Percentiles rank a stretch among this genome's conserved stretches.
Evolutionary conservation across 768 basidiomycete genomes (phyloP).

Genomic region (Agaricus blazei): DNA sequence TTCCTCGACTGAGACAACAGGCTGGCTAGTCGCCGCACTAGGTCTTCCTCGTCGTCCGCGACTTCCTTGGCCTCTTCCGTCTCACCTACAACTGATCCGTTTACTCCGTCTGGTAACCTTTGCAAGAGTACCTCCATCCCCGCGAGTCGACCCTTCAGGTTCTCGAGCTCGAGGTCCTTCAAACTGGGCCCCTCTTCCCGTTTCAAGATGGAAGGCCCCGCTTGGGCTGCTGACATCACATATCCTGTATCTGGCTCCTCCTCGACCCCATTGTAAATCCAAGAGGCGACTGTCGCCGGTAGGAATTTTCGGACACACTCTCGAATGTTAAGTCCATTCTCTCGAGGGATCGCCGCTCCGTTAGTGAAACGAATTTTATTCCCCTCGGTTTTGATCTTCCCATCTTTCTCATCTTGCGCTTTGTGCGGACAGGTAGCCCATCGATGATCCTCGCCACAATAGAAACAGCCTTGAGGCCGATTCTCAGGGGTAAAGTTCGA

Average conservation of each 20-base stretch:
- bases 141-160: not conserved
- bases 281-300: not conserved
- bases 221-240: not conserved
- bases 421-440: not conserved
- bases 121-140: not conserved
- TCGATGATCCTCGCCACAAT: not conserved
- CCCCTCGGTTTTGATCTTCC: not conserved
- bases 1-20: not conserved
- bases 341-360: not conserved
- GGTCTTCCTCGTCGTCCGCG: too few species aligned
- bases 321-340: not conserved
- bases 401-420: not conserved
- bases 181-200: too few species aligned
- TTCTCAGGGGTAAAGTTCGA: too few species aligned
- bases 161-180: not conserved
- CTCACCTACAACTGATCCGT: too few species aligned
- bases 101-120: too few species aligned
- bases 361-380: not conserved
- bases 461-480: slow-evolving; percentile 1
- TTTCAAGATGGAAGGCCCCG: not conserved
- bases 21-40: not conserved
- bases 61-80: not conserved
- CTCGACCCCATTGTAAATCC: not conserved
- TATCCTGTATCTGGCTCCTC: not conserved
- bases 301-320: not conserved